These are phyloP conservation scores for Eragrostis nindensis DNA, from an alignment of 176 grass and related monocot species.

Conservation along the genomic window DNA sequence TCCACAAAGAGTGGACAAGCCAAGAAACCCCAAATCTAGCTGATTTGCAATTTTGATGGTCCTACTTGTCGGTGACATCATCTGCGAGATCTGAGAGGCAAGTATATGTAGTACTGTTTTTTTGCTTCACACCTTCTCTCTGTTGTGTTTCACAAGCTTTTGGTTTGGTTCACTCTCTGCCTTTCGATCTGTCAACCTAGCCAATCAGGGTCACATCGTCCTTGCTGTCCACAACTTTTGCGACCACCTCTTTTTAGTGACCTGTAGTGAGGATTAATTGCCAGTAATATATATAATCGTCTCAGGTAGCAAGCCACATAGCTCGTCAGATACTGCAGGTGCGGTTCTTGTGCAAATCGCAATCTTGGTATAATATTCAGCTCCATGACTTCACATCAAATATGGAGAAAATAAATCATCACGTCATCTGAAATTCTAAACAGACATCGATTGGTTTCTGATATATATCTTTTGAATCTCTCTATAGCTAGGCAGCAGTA, in stretches of 20 bases:
- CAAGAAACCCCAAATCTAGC: too few relatives aligned
- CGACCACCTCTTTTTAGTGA: neutral
- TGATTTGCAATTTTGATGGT: too few relatives aligned
- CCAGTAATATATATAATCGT: neutral
- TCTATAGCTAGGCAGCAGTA: neutral
- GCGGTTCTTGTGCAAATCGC: neutral
- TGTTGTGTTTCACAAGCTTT: neutral
- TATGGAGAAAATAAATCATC: neutral
- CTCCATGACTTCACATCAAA: neutral
- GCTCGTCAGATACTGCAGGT: neutral
- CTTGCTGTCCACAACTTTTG: neutral
- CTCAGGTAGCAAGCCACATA: neutral
- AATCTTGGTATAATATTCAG: neutral
- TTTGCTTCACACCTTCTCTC: neutral
- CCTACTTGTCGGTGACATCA: neutral
- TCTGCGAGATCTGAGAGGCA: neutral
- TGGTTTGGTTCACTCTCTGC: neutral
- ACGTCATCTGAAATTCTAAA: neutral
- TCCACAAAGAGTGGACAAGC: too few relatives aligned
- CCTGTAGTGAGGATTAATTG: conserved; percentile 9
- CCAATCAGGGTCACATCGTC: neutral
- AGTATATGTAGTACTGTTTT: too few relatives aligned
- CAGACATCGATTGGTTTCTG: neutral
- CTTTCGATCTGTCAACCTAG: neutral
- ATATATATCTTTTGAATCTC: neutral